These are phyloP conservation scores for Metarhizium brunneum DNA, from an alignment of 2,329 filamentous ascomycete species.

Conservation along the genomic window DNA sequence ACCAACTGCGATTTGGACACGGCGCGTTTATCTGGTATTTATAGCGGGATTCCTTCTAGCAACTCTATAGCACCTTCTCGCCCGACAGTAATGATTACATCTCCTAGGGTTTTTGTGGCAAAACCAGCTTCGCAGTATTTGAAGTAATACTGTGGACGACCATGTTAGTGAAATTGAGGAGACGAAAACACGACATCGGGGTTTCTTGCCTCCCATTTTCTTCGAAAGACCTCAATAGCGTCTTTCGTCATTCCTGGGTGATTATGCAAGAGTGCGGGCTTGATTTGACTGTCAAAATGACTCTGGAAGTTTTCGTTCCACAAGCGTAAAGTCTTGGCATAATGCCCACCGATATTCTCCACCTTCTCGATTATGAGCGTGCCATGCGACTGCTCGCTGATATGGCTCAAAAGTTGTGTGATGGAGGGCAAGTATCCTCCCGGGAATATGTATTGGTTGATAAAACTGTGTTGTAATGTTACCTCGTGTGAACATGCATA, in stretches of 20 bases:
- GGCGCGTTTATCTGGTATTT: neutral
- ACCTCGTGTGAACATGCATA: neutral
- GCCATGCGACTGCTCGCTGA: constrained; percentile 50
- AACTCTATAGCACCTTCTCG: constrained; percentile 56
- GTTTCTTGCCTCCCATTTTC: constrained; percentile 56
- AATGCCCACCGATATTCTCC: constrained; percentile 67
- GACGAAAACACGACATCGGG: constrained; percentile 1
- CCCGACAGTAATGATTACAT: constrained; percentile 62
- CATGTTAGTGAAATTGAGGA: constrained; percentile 3
- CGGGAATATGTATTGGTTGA: constrained; percentile 69
- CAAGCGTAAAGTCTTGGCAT: constrained; percentile 56
- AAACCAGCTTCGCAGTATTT: constrained; percentile 68
- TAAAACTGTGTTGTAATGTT: constrained; percentile 40
- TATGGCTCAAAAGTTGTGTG: constrained; percentile 47
- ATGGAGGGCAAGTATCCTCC: constrained; percentile 60
- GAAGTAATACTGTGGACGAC: constrained; percentile 53
- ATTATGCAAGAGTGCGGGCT: constrained; percentile 47
- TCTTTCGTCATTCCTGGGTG: constrained; percentile 50
- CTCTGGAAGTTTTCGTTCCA: constrained; percentile 59
- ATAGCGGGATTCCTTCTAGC: constrained; percentile 62
- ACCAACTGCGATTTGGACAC: neutral
- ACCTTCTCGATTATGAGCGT: constrained; percentile 57
- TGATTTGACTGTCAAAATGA: constrained; percentile 52
- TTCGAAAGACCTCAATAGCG: constrained; percentile 56
- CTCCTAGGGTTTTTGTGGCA: constrained; percentile 60